phyloP scores from a whole-genome alignment of 2,329 filamentous ascomycete species.

The Claviceps fusiformis region DNA sequence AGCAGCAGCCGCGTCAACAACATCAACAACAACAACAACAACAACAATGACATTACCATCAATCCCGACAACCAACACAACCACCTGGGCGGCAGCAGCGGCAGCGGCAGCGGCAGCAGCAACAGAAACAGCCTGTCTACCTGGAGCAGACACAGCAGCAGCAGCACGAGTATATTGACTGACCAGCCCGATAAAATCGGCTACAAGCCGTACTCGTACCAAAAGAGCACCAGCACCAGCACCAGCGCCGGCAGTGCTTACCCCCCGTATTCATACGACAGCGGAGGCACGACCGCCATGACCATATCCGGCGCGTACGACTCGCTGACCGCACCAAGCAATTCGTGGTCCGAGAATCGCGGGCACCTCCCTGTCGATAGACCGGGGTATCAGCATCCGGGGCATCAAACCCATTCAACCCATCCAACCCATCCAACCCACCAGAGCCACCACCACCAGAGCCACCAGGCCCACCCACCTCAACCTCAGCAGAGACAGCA shows the following conservation, averaged over 20 bases:
- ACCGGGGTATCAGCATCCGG: neutral
- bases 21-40: neutral
- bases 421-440: neutral
- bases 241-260: neutral
- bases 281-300: neutral
- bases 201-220: conserved; percentile 22
- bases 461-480: neutral
- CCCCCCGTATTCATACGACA: neutral
- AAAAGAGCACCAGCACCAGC: conserved; percentile 6
- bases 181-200: conserved; percentile 9
- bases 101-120: neutral
- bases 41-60: neutral
- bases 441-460: neutral
- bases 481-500: neutral
- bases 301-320: neutral
- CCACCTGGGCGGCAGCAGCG: neutral
- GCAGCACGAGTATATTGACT: conserved; percentile 4
- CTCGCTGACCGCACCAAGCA: neutral
- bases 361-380: neutral
- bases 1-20: neutral
- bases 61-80: neutral
- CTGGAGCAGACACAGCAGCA: conserved; percentile 4
- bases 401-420: neutral
- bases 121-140: neutral
- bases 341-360: neutral